phyloP scores from a whole-genome alignment of 2,329 filamentous ascomycete species.

The Trichoderma sp. region DNA sequence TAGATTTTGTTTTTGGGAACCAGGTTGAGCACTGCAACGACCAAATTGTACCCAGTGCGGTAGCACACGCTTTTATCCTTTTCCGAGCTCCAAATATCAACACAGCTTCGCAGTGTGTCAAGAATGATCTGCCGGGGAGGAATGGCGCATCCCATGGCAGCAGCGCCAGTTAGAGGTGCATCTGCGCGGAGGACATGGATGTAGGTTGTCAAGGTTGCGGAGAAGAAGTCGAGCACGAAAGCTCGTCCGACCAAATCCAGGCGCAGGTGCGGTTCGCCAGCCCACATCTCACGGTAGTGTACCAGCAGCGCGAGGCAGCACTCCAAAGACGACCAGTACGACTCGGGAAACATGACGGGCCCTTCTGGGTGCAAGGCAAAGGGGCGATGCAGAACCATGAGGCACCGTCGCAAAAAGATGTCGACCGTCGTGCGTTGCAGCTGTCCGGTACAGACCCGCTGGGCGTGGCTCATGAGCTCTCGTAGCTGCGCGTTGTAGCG shows the following conservation, averaged over 20 bases:
- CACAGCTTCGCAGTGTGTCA: conserved; percentile 34
- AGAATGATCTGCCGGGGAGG: conserved; percentile 37
- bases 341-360: conserved; percentile 34
- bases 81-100: conserved; percentile 37
- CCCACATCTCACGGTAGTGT: conserved; percentile 37
- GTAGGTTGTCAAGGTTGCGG: conserved; percentile 34
- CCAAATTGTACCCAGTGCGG: conserved; percentile 33
- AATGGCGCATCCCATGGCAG: conserved; percentile 30
- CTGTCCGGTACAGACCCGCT: conserved; percentile 29
- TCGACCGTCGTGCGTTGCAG: conserved; percentile 36
- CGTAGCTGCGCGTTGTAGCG: conserved; percentile 34
- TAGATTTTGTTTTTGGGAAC: conserved; percentile 25
- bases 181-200: conserved; percentile 36
- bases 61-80: conserved; percentile 37
- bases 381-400: conserved; percentile 37
- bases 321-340: conserved; percentile 38
- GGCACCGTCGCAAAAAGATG: conserved; percentile 35
- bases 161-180: conserved; percentile 31
- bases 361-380: conserved; percentile 36
- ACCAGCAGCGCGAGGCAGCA: conserved; percentile 37
- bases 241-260: conserved; percentile 34
- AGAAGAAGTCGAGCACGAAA: conserved; percentile 38
- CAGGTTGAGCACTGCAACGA: conserved; percentile 30
- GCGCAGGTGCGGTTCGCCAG: conserved; percentile 26
- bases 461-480: conserved; percentile 33